Conservation (phyloP, 2,329 filamentous ascomycete species). For the Ploettnerulaceae sp. region DNA sequence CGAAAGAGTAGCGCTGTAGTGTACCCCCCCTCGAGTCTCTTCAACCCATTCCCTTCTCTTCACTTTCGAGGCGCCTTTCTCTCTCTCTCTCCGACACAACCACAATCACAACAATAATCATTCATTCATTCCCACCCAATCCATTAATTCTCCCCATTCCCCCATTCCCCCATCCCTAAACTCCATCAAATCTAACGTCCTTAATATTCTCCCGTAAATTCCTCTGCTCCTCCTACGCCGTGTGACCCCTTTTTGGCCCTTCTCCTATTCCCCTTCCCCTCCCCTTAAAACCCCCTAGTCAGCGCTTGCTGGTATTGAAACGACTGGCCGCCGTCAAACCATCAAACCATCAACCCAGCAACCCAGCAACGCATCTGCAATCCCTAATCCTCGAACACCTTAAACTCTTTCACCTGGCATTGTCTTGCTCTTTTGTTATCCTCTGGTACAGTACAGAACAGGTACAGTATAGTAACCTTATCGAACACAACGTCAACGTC, state of each 20-base stretch:
- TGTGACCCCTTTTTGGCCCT: background rate
- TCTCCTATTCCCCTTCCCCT: too few species aligned
- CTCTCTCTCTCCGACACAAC: background rate
- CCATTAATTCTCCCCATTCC: too few species aligned
- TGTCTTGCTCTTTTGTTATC: background rate
- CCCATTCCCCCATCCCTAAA: too few species aligned
- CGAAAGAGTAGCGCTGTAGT: too few species aligned
- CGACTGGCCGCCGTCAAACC: background rate
- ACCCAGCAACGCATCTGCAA: background rate
- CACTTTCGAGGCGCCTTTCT: too few species aligned
- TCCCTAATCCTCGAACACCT: too few species aligned
- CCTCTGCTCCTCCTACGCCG: background rate
- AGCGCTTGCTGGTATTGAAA: background rate
- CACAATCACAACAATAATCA: too few species aligned
- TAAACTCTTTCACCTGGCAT: background rate
- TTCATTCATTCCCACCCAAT: too few species aligned
- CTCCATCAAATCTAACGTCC: too few species aligned
- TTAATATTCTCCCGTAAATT: background rate
- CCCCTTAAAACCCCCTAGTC: background rate
- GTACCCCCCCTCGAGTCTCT: too few species aligned
- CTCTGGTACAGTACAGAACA: background rate
- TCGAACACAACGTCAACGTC: background rate
- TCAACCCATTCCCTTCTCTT: too few species aligned
- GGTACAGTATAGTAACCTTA: background rate
- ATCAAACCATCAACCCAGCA: background rate